Evolutionary conservation across 192 early-diverging fungal species (phyloP), one percentile per base, ranked within the genome.

Genomic region (Linderina pennispora): DNA sequence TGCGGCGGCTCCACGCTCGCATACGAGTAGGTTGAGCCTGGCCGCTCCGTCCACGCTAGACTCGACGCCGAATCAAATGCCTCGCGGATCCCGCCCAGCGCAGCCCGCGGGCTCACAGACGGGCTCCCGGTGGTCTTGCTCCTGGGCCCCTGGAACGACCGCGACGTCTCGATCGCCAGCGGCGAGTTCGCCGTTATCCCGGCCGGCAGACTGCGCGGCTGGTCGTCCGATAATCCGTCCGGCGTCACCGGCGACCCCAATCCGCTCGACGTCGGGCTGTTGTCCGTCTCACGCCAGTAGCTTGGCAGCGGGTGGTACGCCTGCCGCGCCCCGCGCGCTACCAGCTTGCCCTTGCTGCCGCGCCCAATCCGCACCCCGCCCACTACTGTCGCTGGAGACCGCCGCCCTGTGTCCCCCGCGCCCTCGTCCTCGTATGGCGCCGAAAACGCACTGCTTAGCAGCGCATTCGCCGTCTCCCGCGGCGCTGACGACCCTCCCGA

Each of bases 271-370:
- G 28, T 31, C 28, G 28, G 28, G 11, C 28, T 31, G 9, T 62
- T 59, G 37, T 61, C 69, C n/a, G 50, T 49, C 28, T 58, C 69
- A 40, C 69, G 69, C 69, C 69, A 73, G 35, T 73, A 60, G 39
- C 62, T 73, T 36, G 69, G 69, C 36, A 72, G 58, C 25, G 68
- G 53, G 23, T 72, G 61, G 50, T 72, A 72, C 20, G 54, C n/a
- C n/a, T n/a, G n/a, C n/a, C n/a, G n/a, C n/a, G n/a, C n/a, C n/a
- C n/a, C n/a, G n/a, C n/a, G n/a, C n/a, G n/a, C n/a, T n/a, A n/a
- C n/a, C n/a, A n/a, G n/a, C n/a, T n/a, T n/a, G n/a, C n/a, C n/a
- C n/a, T n/a, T n/a, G n/a, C n/a, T n/a, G n/a, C n/a, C 33, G 45
- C 14, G 22, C 37, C 28, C 6, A 31, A 5, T 5, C 28, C 28